phyloP scores from a whole-genome alignment of 495 filamentous ascomycete genomes.

The Daldinia bambusicola region DNA sequence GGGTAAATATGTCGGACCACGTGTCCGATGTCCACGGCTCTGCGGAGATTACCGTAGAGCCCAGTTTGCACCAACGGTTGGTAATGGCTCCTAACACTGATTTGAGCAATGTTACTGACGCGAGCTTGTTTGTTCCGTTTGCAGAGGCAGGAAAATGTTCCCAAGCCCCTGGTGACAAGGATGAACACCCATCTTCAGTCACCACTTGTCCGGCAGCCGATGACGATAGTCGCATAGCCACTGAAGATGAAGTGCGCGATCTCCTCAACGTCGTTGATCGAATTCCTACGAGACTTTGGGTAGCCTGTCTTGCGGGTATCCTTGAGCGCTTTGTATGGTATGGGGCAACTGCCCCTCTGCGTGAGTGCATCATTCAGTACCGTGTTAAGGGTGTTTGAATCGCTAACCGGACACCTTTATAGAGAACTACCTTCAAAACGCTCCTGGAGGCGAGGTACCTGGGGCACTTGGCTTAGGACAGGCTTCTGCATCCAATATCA shows the following conservation, averaged over 20 bases:
- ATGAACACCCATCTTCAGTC: constrained; percentile 10
- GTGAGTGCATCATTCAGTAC: constrained; percentile 17
- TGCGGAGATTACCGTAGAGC: constrained; percentile 6
- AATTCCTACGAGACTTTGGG: constrained; percentile 18
- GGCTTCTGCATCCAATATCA: constrained; percentile 23
- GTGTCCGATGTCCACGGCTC: constrained; percentile 6
- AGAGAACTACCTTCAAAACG: constrained; percentile 36
- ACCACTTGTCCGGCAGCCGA: background rate
- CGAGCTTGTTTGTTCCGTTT: constrained; percentile 16
- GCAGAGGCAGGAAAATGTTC: constrained; percentile 17
- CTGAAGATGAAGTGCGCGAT: constrained; percentile 31
- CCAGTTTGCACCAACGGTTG: constrained; percentile 16
- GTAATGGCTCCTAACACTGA: constrained; percentile 17
- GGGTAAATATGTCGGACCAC: constrained; percentile 11
- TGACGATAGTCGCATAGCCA: constrained; percentile 31
- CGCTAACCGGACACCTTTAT: background rate
- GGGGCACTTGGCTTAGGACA: constrained; percentile 25
- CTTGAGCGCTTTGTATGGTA: constrained; percentile 32
- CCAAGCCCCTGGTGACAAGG: constrained; percentile 2
- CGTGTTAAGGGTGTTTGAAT: background rate
- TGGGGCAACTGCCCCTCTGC: constrained; percentile 25
- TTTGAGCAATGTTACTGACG: constrained; percentile 18
- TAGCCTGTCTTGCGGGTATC: constrained; percentile 22
- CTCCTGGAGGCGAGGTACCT: constrained; percentile 16
- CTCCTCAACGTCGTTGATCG: constrained; percentile 25